Conservation (phyloP, 2,329 filamentous ascomycete species). For the Aspergillus aculeatus region DNA sequence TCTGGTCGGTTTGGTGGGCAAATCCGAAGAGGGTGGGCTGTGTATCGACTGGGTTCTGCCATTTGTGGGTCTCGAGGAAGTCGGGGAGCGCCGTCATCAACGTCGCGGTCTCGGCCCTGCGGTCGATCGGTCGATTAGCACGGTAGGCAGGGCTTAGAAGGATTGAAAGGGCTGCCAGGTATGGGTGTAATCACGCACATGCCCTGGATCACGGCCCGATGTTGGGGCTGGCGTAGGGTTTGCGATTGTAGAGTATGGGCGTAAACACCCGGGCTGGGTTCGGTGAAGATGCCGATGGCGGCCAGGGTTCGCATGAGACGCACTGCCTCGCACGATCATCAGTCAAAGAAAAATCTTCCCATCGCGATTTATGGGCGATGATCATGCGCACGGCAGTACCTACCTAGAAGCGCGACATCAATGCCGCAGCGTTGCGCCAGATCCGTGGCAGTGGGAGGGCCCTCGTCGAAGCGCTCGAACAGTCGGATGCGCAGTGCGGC, state of each 20-base stretch:
- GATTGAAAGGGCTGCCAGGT: not conserved
- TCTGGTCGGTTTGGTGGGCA: not conserved
- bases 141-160: not conserved
- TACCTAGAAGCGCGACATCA: not conserved
- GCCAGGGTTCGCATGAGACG: not conserved
- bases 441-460: not conserved
- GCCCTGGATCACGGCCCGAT: not conserved
- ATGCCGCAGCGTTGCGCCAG: not conserved
- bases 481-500: not conserved
- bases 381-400: not conserved
- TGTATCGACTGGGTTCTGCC: not conserved
- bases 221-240: not conserved
- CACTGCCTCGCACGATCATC: not conserved
- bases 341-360: no score
- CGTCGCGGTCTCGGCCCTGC: conserved; percentile 1
- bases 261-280: not conserved
- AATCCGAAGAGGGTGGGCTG: not conserved
- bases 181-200: not conserved
- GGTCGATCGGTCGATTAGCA: not conserved
- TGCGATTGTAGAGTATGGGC: not conserved
- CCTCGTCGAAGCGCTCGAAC: not conserved
- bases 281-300: not conserved
- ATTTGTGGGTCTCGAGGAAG: not conserved
- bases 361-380: rapidly evolving
- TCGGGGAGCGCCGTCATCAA: not conserved